Evolutionary conservation across 2,329 filamentous ascomycete species (phyloP), one percentile per base, ranked within the genome.

Genomic region (Aspergillus sp.): DNA sequence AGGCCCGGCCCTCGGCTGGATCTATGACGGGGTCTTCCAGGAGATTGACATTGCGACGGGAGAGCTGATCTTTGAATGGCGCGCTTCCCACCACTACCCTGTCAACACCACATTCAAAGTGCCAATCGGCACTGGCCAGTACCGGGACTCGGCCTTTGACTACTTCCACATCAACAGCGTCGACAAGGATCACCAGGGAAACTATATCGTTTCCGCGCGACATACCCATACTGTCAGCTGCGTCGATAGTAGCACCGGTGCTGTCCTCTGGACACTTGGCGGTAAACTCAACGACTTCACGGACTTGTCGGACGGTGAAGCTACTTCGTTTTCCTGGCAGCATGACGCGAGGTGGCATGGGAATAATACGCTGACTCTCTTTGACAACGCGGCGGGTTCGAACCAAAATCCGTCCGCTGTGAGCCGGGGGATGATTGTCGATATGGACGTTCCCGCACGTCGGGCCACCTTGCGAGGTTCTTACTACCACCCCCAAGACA

Each of bases 81-180:
- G 53, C 8, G 49, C 50, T 30, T 52, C 58, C 0, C 48, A 60
- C 7, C 55, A 62, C 29, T 39, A 48, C 27, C 36, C 44, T 2
- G 32, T 55, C 24, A 44, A 44, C 24, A 42, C 34, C 32, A 51
- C 38, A 2, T 51, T 43, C 12, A 36, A 48, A 8, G 8, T 24
- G 2, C 19, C 42, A 1, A 24, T 29, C 2, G 25, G 30, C 1
- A 25, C 30, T 1, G 50, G 49, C 4, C 33, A 30, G 16, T 22
- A 33, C 4, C 36, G 37, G 7, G 25, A 29, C 3, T 35, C 34
- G 2, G 58, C 63, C 1, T 75, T 69, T 53, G 71, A 76, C 47
- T 74, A 65, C 39, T 74, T 74, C 47, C 71, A 74, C 48, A 66
- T 75, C 51, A 73, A 75, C 52, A 69, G 68, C 22, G 54, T 75